Conservation (phyloP, 2,329 filamentous ascomycete species). For the Cladophialophora chaetospira region DNA sequence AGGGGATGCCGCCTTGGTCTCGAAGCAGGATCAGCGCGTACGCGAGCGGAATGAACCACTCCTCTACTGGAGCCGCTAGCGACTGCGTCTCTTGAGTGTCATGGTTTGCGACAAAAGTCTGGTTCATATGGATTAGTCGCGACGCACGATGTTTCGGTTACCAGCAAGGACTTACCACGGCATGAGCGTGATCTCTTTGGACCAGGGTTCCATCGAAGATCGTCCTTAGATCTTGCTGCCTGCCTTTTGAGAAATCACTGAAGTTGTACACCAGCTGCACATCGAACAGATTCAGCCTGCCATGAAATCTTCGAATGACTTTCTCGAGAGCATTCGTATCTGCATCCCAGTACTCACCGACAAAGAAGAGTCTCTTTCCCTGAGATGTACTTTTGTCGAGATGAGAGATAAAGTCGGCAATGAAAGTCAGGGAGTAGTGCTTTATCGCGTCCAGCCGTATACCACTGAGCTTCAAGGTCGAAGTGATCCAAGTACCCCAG, state of each 20-base stretch:
- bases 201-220: constrained; percentile 66
- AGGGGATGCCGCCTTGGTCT: constrained; percentile 60
- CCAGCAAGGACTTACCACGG: constrained; percentile 42
- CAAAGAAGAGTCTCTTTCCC: constrained; percentile 61
- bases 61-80: constrained; percentile 26
- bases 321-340: constrained; percentile 57
- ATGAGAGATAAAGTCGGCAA: constrained; percentile 62
- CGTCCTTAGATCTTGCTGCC: constrained; percentile 60
- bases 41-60: constrained; percentile 67
- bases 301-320: constrained; percentile 61
- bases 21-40: constrained; percentile 72
- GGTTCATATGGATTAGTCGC: not conserved
- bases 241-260: constrained; percentile 58
- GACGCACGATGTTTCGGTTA: not conserved
- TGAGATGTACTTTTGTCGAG: constrained; percentile 48
- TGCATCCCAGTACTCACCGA: constrained; percentile 71
- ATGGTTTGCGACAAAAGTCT: constrained; percentile 55
- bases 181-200: constrained; percentile 46
- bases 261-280: constrained; percentile 71
- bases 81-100: constrained; percentile 32
- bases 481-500: constrained; percentile 69
- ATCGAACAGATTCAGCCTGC: constrained; percentile 66
- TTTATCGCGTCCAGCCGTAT: constrained; percentile 75
- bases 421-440: constrained; percentile 70
- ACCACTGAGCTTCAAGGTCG: constrained; percentile 62